Evolutionary conservation across 1,139 yeast species (phyloP), one percentile per base, ranked within the genome.

Genomic region (Hemisphaericaspora subhashii): DNA sequence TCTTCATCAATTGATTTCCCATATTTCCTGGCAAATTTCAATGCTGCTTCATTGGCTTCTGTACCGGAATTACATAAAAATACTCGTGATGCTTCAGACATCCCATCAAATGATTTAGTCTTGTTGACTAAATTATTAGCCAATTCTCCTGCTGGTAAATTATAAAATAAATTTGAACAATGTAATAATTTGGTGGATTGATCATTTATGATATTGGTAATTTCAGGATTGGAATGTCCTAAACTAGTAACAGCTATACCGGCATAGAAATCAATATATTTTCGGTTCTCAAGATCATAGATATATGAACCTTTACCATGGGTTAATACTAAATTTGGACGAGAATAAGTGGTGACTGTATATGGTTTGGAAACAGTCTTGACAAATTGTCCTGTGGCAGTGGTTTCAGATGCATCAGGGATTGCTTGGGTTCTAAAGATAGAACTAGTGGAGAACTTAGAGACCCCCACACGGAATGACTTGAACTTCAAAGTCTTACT

Each of bases 11-110:
- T 61, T 4, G 68, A 50, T 49, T 81, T 81, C 41, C 95, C 96
- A 54, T 79, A 76, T 59, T 88, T 90, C 57, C 97, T 79, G 13
- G 97, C 97, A 68, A 92, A 92, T 60, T 92, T 92, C 53, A 92
- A 66, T 0, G 98, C 98, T 1, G 98, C 98, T 61, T 92, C 98
- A 56, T 90, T 92, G 40, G 98, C 98, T 63, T 92, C 98, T 7
- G 98, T 83, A 35, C 98, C 98, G 0, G 96, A 85, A 58, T 90
- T 92, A 57, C 94, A 83, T 43, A 92, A 67, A 54, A 92, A 92
- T n/a, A 89, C 96, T 43, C 83, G 72, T 23, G 86, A 70, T 2
- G 96, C 96, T 51, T 81, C 74, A 37, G 70, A 62, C 88, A 88
- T 87, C 13, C 94, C 96, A 11, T 90, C 94, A 31, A 80, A 68